Percentiles rank a stretch among this genome's conserved stretches.
Evolutionary conservation across 2,329 filamentous ascomycete species (phyloP).

Genomic region (Penicillium sp.): DNA sequence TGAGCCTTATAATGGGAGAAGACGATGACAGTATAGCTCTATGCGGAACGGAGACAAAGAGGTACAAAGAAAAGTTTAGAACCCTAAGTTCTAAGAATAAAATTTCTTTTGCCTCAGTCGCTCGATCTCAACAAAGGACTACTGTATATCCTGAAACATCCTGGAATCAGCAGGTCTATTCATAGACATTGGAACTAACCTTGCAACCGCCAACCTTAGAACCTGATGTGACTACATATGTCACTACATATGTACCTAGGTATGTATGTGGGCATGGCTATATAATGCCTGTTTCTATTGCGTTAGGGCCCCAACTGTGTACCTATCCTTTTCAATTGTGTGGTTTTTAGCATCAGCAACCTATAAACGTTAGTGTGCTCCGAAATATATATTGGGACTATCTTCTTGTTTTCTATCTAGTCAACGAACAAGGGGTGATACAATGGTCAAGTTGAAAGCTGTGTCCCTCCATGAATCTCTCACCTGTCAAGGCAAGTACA

Average conservation of each 20-base stretch:
- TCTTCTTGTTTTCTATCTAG: not conserved
- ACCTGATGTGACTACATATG: not conserved
- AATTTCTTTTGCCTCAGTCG: not conserved
- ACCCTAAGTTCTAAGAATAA: not conserved
- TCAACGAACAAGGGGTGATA: not conserved
- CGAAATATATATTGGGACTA: not conserved
- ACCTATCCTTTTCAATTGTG: too few species aligned
- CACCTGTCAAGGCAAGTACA: too few species aligned
- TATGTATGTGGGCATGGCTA: not conserved
- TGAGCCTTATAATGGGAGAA: not conserved
- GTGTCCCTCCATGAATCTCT: too few species aligned
- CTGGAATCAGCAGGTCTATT: not conserved
- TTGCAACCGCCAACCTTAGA: not conserved
- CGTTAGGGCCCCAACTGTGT: not conserved
- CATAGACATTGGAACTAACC: not conserved
- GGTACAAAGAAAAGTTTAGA: not conserved
- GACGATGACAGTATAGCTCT: not conserved
- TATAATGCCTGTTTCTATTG: not conserved
- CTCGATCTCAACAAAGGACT: not conserved
- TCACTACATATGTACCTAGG: too few species aligned
- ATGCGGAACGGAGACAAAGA: not conserved
- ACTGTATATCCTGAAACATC: not conserved
- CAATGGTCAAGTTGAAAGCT: rapidly evolving
- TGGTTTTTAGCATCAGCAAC: not conserved
- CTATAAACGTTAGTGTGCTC: not conserved